phyloP scores from a whole-genome alignment of 2,329 filamentous ascomycete genomes.

The Sordariomycetes sp. region DNA sequence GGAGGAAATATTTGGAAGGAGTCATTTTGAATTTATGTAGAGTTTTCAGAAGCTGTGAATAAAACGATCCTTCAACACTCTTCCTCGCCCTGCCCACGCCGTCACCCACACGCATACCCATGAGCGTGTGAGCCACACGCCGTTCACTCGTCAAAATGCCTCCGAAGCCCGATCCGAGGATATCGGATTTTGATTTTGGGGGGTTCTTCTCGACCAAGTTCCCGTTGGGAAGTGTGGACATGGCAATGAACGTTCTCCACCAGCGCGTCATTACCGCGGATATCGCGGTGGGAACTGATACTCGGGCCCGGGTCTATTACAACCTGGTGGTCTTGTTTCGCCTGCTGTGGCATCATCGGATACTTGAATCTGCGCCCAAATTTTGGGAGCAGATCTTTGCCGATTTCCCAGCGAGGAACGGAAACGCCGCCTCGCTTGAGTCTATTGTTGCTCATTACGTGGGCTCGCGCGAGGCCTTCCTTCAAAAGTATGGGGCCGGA shows the following conservation, averaged over 20 bases:
- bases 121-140: no score
- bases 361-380: background rate
- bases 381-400: background rate
- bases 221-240: background rate
- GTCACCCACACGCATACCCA: no score
- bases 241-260: background rate
- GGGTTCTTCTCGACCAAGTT: background rate
- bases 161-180: background rate
- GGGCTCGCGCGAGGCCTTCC: background rate
- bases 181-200: background rate
- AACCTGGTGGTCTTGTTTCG: conserved; percentile 2
- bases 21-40: no score
- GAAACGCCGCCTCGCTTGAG: background rate
- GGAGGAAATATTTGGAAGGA: no score
- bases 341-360: background rate
- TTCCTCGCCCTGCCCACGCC: background rate
- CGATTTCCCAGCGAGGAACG: background rate
- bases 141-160: background rate
- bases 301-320: background rate
- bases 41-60: background rate
- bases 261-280: background rate
- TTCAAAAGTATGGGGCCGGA: background rate
- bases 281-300: background rate
- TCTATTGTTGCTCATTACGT: background rate
- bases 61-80: background rate